Evolutionary conservation across 768 basidiomycete genomes (phyloP).

Genomic region (Lentinula aciculospora): DNA sequence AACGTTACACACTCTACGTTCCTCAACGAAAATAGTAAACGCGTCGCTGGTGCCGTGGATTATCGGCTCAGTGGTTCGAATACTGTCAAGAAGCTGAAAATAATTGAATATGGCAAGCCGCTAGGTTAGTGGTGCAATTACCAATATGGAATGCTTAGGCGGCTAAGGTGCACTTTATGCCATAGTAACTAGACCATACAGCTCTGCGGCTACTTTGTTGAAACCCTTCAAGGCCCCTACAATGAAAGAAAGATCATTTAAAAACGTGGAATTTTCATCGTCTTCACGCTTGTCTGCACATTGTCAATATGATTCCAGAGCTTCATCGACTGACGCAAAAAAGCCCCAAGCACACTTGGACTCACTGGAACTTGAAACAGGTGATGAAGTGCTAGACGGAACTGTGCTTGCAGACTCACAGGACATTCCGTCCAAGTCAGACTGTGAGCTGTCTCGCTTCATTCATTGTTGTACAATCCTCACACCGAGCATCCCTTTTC

Average conservation of each 20-base stretch:
- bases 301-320: not conserved
- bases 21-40: not conserved
- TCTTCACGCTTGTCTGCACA: not conserved
- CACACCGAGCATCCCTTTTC: too few species aligned
- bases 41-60: not conserved
- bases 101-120: conserved; percentile 15
- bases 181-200: conserved; percentile 36
- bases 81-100: conserved; percentile 18
- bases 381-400: not conserved
- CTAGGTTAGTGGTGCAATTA: conserved; percentile 22
- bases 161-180: not conserved
- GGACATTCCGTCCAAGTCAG: not conserved
- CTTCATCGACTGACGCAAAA: not conserved
- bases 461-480: not conserved
- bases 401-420: not conserved
- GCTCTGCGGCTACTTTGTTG: conserved; percentile 30
- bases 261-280: not conserved
- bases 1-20: not conserved
- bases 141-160: not conserved
- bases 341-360: not conserved
- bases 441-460: too few species aligned
- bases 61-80: not conserved
- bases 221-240: conserved; percentile 45
- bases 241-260: conserved; percentile 14
- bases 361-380: not conserved